Conservation (phyloP, 495 filamentous ascomycete genomes). For the Penicillium bialowiezense region DNA sequence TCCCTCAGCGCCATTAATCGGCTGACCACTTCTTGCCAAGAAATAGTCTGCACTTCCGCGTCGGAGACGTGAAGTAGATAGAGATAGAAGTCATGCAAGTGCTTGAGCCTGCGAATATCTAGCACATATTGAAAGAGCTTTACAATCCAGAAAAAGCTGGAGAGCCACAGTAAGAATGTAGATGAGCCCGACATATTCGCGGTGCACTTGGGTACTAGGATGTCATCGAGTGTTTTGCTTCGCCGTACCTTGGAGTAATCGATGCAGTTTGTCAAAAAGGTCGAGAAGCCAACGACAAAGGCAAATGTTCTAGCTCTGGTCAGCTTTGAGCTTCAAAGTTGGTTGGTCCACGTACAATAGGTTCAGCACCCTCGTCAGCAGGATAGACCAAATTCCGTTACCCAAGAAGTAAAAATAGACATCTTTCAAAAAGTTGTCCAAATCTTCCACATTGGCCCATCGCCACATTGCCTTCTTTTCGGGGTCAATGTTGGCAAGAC, state of each 20-base stretch:
- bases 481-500: constrained; percentile 56
- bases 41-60: constrained; percentile 89
- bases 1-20: constrained; percentile 86
- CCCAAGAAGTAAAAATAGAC: constrained; percentile 89
- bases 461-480: constrained; percentile 89
- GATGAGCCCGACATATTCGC: constrained; percentile 78
- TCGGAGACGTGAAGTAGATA: constrained; percentile 86
- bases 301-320: constrained; percentile 52
- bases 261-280: constrained; percentile 83
- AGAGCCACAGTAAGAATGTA: constrained; percentile 79
- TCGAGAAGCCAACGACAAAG: constrained; percentile 82
- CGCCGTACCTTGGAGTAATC: constrained; percentile 73
- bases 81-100: constrained; percentile 85
- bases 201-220: constrained; percentile 79
- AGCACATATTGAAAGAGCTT: constrained; percentile 71
- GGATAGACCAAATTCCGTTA: constrained; percentile 86
- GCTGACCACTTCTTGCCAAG: constrained; percentile 91
- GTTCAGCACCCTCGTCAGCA: constrained; percentile 65
- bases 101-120: constrained; percentile 70
- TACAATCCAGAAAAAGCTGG: constrained; percentile 83
- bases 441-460: constrained; percentile 89
- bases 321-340: background rate
- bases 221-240: constrained; percentile 71
- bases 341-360: constrained; percentile 59
- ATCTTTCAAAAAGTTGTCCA: constrained; percentile 86